Base-by-base conservation (phyloP, 2,329 filamentous ascomycete species). In the Penicillium fuscoglaucum region DNA sequence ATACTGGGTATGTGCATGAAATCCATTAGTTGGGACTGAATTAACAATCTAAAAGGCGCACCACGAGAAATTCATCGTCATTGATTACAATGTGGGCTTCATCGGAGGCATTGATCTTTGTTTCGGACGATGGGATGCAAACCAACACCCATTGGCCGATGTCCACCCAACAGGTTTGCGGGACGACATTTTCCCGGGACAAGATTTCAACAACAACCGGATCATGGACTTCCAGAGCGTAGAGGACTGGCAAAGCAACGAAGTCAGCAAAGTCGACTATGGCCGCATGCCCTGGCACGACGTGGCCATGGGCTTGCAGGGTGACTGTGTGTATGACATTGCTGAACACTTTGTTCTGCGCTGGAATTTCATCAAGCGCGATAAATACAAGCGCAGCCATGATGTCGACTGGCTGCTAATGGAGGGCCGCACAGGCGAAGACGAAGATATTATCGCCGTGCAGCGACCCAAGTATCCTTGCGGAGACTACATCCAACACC, bases 221-320 rank as follows among this genome's bases (percentile, higher is more conserved):
- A 88, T 98, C 66, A 90, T 96, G 88, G 95, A 99, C 70, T 99
- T 98, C 73, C 84, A 97, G 67, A 89, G 88, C 33, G 95, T 98
- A 1, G 75, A 90, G 31, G 89, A 97, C 70, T 98, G 93, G 93
- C 91, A 95, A 74, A 85, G 89, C 50, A 98, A 99, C 65, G 91
- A 96, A 72, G 80, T 98, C 17, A 91, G 87, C 74, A 98, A 98
- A 76, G 87, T 89, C 3, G 91, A 96, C 49, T 96, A 88, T 68
- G 93, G 93, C 8, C 88, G 95, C 31, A 98, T 99, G 95, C 93
- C 93, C 0, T 99, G 95, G 95, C 93, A 98, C 71, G 95, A 99
- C 72, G 92, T 97, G 3, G 84, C 90, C 10, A 96, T 98, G 90
- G 92, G 89, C 13, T 67, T 97, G n/a, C 84, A 95, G 58, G 93